Evolutionary conservation across 257 asterid genomes (phyloP), one percentile per base, ranked within the genome.

Genomic region (Salvia miltiorrhiza): DNA sequence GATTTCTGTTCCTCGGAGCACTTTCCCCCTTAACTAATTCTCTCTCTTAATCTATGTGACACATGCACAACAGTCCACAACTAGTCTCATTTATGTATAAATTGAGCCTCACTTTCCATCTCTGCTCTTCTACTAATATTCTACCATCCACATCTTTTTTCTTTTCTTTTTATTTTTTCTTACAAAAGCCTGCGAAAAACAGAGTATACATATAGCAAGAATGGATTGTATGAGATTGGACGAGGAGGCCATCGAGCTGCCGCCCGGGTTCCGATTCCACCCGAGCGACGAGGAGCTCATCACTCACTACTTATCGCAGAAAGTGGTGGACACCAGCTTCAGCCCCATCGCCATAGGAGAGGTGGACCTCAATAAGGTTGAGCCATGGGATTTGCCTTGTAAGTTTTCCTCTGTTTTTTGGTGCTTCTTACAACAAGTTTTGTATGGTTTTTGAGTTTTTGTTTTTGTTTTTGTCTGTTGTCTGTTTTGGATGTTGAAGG

Each of bases 311-410:
- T 60, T 88, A 37, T 70, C 83, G 6, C 86, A 78, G 0, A 88
- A 86, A 76, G 80, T 80, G 2, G 16, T 80, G 9, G 86, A 88
- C 58, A 21, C 54, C 63, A 63, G 48, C 74, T 86, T 84, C 73
- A 48, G 26, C 47, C 76, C 87, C 8, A 65, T 20, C 28, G 86
- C 80, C 39, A 81, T 88, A 26, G 94, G 91, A 13, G 94, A 88
- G 9, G 96, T 88, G n/a, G 94, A 88, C 76, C 73, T 88, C 30
- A 86, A 88, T 79, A 83, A 76, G 78, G 96, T 87, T 26, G 96
- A 88, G 69, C 96, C 96, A 41, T 88, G 96, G 96, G 96, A 88
- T 60, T 86, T 88, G 77, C 96, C 96, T 67, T 84, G 96, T 88
- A 78, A 86, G 96, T 77, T 66, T 5, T 23, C 2, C 14, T 4